Evolutionary conservation across 768 basidiomycete genomes (phyloP), one percentile per base, ranked within the genome.

Genomic region (Coprinopsis marcescibilis): DNA sequence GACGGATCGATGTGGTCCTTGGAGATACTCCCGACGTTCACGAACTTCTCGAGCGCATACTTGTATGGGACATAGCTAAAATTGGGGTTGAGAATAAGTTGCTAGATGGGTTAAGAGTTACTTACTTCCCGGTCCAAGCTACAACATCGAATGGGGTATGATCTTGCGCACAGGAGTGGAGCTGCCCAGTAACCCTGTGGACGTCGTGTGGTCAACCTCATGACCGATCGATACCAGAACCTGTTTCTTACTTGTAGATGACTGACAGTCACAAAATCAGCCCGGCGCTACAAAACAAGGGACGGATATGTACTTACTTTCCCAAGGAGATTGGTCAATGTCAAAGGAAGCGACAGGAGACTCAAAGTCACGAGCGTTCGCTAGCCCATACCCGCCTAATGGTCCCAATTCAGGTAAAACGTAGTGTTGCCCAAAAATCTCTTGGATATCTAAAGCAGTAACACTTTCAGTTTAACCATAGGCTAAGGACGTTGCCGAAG

Each of bases 121-220:
- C 76, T 43, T 58, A 80, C 79, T 80, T 83, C 61, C 80, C 80
- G 41, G 78, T 75, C 81, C 80, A 83, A 1, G 81, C 81, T 21
- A 84, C 82, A 32, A 84, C 81, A 56, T 85, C 83, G 59, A 84
- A 85, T 0, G 82, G 82, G 1, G 82, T 81, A 59, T 82, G 78
- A 35, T 78, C 72, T 51, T 83, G 80, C 32, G 65, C 61, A 52
- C 78, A 79, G 19, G 62, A 59, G 56, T 77, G 77, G 8, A 79
- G 59, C 59, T 77, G 65, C 13, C 81, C 80, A 44, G 71, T 66
- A 23, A 83, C 69, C 62, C 77, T 81, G 35, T 15, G 52, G 3
- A 44, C 21, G 19, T n/a, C 17, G 20, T n/a, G 30, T 43, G 6
- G 30, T 25, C 11, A 46, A 21, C 24, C 17, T 48, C 17, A 21